These are phyloP conservation scores for Colletotrichum sublineola DNA, from an alignment of 2,329 filamentous ascomycete genomes.

Conservation along the genomic window DNA sequence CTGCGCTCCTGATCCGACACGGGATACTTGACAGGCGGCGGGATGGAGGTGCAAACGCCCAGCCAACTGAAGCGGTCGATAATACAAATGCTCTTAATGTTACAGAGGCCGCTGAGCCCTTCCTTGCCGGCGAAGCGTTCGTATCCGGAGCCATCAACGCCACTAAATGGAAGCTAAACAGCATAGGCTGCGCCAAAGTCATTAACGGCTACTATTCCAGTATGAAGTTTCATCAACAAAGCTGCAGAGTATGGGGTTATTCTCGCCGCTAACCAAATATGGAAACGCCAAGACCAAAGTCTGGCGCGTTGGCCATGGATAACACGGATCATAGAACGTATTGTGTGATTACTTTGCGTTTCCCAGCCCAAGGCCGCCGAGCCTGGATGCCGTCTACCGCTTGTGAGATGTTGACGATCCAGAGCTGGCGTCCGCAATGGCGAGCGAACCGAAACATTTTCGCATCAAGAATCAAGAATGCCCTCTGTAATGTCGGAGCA, in stretches of 20 bases:
- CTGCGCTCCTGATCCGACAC: slow-evolving; percentile 73
- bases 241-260: slow-evolving; percentile 69
- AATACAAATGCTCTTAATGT: slow-evolving; percentile 86
- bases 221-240: slow-evolving; percentile 78
- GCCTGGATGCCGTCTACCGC: too few relatives aligned
- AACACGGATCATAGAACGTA: too few relatives aligned
- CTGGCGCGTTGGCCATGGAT: slow-evolving; percentile 82
- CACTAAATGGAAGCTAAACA: slow-evolving; percentile 94
- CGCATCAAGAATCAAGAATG: too few relatives aligned
- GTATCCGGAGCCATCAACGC: slow-evolving; percentile 89
- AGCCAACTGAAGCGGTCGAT: slow-evolving; percentile 76
- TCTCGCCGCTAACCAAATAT: slow-evolving; percentile 85
- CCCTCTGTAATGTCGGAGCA: too few relatives aligned
- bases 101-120: slow-evolving; percentile 86
- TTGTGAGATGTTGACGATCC: too few relatives aligned
- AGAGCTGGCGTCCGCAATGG: too few relatives aligned
- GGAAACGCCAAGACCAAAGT: slow-evolving; percentile 88
- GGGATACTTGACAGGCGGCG: slow-evolving; percentile 84
- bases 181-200: slow-evolving; percentile 96
- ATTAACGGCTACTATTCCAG: slow-evolving; percentile 94
- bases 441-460: too few relatives aligned
- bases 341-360: too few relatives aligned
- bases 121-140: slow-evolving; percentile 94
- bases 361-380: too few relatives aligned
- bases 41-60: slow-evolving; percentile 81